Percentiles rank a stretch among this genome's conserved stretches.
Conservation (phyloP, 768 basidiomycete species). For the Tremella fuciformis region DNA sequence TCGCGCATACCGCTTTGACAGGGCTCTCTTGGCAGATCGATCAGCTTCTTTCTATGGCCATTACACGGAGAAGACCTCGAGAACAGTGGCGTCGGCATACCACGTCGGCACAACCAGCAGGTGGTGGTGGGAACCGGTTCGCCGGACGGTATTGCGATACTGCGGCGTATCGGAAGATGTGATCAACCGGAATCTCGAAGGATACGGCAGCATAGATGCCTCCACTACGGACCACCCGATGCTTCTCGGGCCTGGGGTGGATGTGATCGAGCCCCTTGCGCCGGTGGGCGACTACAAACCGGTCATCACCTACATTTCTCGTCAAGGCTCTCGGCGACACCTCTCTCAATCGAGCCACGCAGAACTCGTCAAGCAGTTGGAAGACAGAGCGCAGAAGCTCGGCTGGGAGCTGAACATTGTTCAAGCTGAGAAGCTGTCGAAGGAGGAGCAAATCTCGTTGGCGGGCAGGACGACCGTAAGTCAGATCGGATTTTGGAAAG, state of each 20-base stretch:
- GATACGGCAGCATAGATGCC: constrained; percentile 45
- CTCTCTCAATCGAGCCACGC: constrained; percentile 74
- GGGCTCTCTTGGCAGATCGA: constrained; percentile 68
- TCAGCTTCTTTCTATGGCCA: constrained; percentile 70
- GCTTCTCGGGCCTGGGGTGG: constrained; percentile 12
- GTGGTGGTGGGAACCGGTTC: constrained; percentile 76
- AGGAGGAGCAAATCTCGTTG: constrained; percentile 50
- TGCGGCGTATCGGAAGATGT: constrained; percentile 57
- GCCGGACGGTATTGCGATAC: constrained; percentile 65
- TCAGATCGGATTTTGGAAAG: constrained; percentile 8
- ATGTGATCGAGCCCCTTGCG: constrained; percentile 20
- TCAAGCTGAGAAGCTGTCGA: constrained; percentile 49
- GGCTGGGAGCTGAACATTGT: constrained; percentile 63
- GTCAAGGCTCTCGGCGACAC: constrained; percentile 76
- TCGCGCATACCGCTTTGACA: constrained; percentile 67
- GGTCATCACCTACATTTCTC: constrained; percentile 87
- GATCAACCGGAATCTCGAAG: constrained; percentile 43
- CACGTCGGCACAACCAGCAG: constrained; percentile 54
- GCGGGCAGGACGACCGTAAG: constrained; percentile 51
- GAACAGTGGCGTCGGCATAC: constrained; percentile 68
- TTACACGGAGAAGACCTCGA: constrained; percentile 62
- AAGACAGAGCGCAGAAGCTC: constrained; percentile 63
- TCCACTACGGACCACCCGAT: constrained; percentile 8
- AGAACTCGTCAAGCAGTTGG: constrained; percentile 68
- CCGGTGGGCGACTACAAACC: constrained; percentile 54